phyloP scores from a whole-genome alignment of 2,329 filamentous ascomycete species.

The Plenodomus lindquistii region DNA sequence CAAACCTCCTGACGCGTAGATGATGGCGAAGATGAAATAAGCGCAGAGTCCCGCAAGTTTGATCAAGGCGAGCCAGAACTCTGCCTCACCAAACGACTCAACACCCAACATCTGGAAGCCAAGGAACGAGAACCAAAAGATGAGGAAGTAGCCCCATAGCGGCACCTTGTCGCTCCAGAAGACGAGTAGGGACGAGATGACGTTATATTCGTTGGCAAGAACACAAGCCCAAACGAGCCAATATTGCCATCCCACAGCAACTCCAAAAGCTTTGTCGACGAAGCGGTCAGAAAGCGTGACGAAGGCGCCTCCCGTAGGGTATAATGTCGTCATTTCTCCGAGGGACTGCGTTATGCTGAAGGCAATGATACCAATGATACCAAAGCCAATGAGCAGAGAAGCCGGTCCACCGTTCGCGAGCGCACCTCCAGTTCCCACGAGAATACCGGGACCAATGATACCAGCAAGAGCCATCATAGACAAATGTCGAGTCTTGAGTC shows the following conservation, averaged over 20 bases:
- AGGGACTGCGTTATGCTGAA: conserved; percentile 71
- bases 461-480: conserved; percentile 59
- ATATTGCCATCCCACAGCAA: conserved; percentile 40
- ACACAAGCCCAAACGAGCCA: conserved; percentile 66
- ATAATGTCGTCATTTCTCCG: conserved; percentile 74
- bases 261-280: conserved; percentile 28
- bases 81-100: conserved; percentile 48
- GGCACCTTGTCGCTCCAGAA: conserved; percentile 64
- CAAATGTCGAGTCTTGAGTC: conserved; percentile 69
- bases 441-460: conserved; percentile 69
- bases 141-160: conserved; percentile 48
- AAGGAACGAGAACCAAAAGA: conserved; percentile 46
- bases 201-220: conserved; percentile 72
- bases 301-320: conserved; percentile 72
- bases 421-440: conserved; percentile 73
- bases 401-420: conserved; percentile 71
- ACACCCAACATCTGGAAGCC: conserved; percentile 48
- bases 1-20: conserved; percentile 41
- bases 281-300: conserved; percentile 72
- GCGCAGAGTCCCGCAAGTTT: conserved; percentile 45
- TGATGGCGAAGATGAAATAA: conserved; percentile 48
- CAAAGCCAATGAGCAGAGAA: conserved; percentile 74
- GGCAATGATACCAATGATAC: conserved; percentile 71
- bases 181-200: conserved; percentile 66
- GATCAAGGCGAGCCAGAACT: conserved; percentile 49